A percentile compares a stretch with the other conserved stretches of the same genome.
Conservation (phyloP, 2,329 filamentous ascomycete species). For the Xylariales sp. region DNA sequence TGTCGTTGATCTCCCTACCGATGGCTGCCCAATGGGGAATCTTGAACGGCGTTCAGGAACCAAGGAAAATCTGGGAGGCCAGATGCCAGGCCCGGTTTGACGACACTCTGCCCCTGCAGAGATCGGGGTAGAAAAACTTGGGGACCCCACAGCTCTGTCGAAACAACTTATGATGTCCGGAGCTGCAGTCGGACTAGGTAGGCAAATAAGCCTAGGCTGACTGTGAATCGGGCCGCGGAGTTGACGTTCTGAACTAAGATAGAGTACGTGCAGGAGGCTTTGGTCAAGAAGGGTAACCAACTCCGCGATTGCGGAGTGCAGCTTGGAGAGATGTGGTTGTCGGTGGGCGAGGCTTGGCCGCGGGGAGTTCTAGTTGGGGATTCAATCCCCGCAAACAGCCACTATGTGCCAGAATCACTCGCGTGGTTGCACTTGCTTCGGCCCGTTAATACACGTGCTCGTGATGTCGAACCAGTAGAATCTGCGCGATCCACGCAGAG, state of each 20-base stretch:
- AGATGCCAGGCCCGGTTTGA: slow-evolving; percentile 3
- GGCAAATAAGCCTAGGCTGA: slow-evolving; percentile 6
- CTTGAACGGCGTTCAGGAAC: not conserved
- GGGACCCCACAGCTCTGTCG: not conserved
- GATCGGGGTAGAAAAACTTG: too few relatives aligned
- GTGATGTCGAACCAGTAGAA: too few relatives aligned
- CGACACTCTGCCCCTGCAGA: too few relatives aligned
- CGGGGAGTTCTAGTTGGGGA: slow-evolving; percentile 7
- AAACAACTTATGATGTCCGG: not conserved
- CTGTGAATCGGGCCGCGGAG: slow-evolving; percentile 19
- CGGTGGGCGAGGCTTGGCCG: not conserved
- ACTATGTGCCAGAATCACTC: too few relatives aligned
- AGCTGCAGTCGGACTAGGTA: slow-evolving; percentile 5
- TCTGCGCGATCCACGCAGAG: too few relatives aligned
- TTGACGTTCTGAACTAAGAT: slow-evolving; percentile 9
- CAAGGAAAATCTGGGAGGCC: slow-evolving; percentile 2
- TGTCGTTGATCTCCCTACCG: too few relatives aligned
- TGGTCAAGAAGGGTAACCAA: slow-evolving; percentile 16
- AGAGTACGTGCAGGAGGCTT: slow-evolving; percentile 14
- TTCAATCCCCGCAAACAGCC: slow-evolving; percentile 3
- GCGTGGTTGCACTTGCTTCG: too few relatives aligned
- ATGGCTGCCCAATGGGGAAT: too few relatives aligned
- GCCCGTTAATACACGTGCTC: too few relatives aligned
- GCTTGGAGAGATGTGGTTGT: slow-evolving; percentile 4
- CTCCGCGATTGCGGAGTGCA: slow-evolving; percentile 12